These are phyloP conservation scores for Aureobasidium sp. DNA, from an alignment of 2,329 filamentous ascomycete genomes.

Conservation along the genomic window DNA sequence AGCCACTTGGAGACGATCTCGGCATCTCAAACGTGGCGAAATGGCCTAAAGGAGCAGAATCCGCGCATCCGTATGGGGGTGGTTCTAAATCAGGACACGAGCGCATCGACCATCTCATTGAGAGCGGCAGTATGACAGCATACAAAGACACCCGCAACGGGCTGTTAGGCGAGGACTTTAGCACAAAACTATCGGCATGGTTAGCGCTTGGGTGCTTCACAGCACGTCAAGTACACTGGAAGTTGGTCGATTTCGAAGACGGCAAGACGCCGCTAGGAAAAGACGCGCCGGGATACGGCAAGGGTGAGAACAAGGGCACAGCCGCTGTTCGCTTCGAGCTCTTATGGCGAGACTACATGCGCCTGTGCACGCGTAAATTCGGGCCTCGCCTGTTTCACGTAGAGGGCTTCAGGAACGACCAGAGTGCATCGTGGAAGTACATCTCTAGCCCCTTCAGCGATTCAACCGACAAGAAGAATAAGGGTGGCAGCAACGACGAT, in stretches of 20 bases:
- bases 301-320: slow-evolving; percentile 66
- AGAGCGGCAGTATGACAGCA: slow-evolving; percentile 48
- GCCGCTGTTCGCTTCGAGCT: slow-evolving; percentile 63
- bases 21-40: slow-evolving; percentile 45
- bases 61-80: slow-evolving; percentile 59
- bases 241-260: slow-evolving; percentile 61
- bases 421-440: slow-evolving; percentile 25
- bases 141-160: slow-evolving; percentile 69
- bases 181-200: slow-evolving; percentile 68
- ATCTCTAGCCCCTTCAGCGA: slow-evolving; percentile 24
- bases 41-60: slow-evolving; percentile 45
- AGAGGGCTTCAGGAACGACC: slow-evolving; percentile 52
- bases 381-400: slow-evolving; percentile 54
- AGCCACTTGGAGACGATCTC: slow-evolving; percentile 46
- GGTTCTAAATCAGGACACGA: slow-evolving; percentile 54
- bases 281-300: slow-evolving; percentile 46
- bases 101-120: slow-evolving; percentile 53
- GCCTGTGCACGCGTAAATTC: slow-evolving; percentile 65
- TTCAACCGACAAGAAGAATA: slow-evolving; percentile 31
- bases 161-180: slow-evolving; percentile 60
- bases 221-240: slow-evolving; percentile 61
- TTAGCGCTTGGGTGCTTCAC: slow-evolving; percentile 65
- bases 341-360: slow-evolving; percentile 75
- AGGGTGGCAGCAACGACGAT: slow-evolving; percentile 36
- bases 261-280: slow-evolving; percentile 38